Percentiles rank a stretch among this genome's conserved stretches.
Evolutionary conservation across 1,284 basidiomycete species (phyloP).

Genomic region (Lignosus rhinocerotis): DNA sequence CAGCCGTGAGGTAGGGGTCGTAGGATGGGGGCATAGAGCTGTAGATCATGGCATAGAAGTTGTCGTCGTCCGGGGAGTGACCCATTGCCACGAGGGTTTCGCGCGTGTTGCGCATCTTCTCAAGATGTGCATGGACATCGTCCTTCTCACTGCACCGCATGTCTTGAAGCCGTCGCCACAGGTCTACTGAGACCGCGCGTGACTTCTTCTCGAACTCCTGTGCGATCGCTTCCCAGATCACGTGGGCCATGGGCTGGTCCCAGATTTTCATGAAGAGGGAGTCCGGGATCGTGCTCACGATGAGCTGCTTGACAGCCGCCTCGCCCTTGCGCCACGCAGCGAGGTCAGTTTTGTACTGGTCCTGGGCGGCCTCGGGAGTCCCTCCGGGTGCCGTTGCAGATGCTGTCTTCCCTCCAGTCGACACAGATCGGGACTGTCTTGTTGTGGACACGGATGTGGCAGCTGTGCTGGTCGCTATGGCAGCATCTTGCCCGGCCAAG

Average conservation of each 20-base stretch:
- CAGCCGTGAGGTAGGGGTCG: slow-evolving; percentile 11
- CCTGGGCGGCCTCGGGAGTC: no score
- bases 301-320: slow-evolving; percentile 15
- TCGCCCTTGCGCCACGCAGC: slow-evolving; percentile 14
- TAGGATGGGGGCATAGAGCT: slow-evolving; percentile 23
- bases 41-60: neutral
- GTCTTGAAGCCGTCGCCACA: slow-evolving; percentile 22
- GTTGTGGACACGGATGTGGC: no score
- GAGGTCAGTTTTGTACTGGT: neutral
- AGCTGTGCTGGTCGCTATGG: no score
- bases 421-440: no score
- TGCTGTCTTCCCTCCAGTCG: no score
- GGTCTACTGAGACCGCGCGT: slow-evolving; percentile 22
- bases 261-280: slow-evolving; percentile 15
- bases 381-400: no score
- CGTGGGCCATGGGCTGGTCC: neutral
- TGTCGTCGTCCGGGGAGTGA: neutral
- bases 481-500: no score
- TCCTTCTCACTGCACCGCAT: slow-evolving; percentile 18
- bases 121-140: slow-evolving; percentile 23
- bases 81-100: slow-evolving; percentile 27
- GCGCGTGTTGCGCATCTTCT: slow-evolving; percentile 15
- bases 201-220: slow-evolving; percentile 19
- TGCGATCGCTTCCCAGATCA: slow-evolving; percentile 16
- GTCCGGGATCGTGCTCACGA: slow-evolving; percentile 15